phyloP scores from a whole-genome alignment of 1,139 yeast species.

The Yamadazyma trypodendri region DNA sequence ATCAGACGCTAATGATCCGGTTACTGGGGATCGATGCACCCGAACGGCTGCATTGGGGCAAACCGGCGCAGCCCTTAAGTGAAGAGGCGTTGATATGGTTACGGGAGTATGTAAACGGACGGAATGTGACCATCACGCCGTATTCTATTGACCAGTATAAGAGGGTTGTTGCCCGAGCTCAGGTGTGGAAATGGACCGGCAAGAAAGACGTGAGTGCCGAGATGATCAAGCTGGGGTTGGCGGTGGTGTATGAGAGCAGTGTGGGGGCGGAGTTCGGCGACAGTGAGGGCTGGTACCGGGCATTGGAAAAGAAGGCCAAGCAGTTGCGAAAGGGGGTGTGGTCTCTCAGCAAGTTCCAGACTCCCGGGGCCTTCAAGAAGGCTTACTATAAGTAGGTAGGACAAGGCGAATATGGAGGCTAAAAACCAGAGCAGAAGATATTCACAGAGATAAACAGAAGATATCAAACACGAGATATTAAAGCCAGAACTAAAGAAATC shows the following conservation, averaged over 20 bases:
- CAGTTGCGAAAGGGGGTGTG: constrained; percentile 65
- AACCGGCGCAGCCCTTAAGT: constrained; percentile 85
- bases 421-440: too few relatives aligned
- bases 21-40: constrained; percentile 98
- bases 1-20: constrained; percentile 64
- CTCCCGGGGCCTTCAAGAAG: constrained; percentile 83
- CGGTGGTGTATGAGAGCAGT: constrained; percentile 82
- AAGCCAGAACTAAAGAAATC: too few relatives aligned
- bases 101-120: constrained; percentile 58
- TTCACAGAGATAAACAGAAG: too few relatives aligned
- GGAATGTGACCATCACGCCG: constrained; percentile 71
- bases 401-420: too few relatives aligned
- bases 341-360: constrained; percentile 52
- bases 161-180: constrained; percentile 81
- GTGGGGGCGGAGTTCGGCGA: constrained; percentile 85
- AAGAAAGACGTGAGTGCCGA: constrained; percentile 79
- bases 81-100: constrained; percentile 86
- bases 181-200: constrained; percentile 73
- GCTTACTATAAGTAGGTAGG: constrained; percentile 16
- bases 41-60: constrained; percentile 92
- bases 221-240: constrained; percentile 81
- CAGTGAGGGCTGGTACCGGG: constrained; percentile 56
- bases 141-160: constrained; percentile 84
- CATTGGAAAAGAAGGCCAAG: constrained; percentile 61
- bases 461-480: too few relatives aligned